Conservation (phyloP, 2,329 filamentous ascomycete species). For the Pyricularia sp. region DNA sequence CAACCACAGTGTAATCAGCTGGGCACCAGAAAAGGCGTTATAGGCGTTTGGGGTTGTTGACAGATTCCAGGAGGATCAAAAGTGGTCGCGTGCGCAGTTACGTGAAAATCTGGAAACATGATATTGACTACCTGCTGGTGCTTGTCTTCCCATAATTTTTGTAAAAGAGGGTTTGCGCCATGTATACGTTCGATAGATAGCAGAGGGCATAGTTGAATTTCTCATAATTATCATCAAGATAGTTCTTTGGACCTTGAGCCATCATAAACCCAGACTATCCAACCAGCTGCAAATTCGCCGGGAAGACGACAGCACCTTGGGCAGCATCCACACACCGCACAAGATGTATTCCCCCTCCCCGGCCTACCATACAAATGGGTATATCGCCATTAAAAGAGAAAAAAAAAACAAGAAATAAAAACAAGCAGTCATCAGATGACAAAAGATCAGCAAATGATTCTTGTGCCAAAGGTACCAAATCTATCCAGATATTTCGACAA, state of each 20-base stretch:
- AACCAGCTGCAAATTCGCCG: background rate
- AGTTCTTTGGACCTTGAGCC: background rate
- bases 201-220: background rate
- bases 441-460: slow-evolving; percentile 1
- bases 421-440: slow-evolving; percentile 1
- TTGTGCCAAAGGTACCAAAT: background rate
- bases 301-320: background rate
- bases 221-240: background rate
- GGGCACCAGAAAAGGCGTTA: slow-evolving; percentile 1
- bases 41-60: background rate
- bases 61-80: background rate
- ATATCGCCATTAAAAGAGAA: background rate
- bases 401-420: background rate
- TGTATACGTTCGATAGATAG: background rate
- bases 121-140: background rate
- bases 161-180: background rate
- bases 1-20: background rate
- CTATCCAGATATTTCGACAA: background rate
- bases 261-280: background rate
- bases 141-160: background rate
- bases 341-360: background rate
- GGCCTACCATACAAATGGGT: background rate
- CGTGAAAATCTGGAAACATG: background rate
- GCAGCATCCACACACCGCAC: background rate
- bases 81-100: background rate